Evolutionary conservation across 768 basidiomycete genomes (phyloP), one percentile per base, ranked within the genome.

Genomic region (Lentinula detonsa): DNA sequence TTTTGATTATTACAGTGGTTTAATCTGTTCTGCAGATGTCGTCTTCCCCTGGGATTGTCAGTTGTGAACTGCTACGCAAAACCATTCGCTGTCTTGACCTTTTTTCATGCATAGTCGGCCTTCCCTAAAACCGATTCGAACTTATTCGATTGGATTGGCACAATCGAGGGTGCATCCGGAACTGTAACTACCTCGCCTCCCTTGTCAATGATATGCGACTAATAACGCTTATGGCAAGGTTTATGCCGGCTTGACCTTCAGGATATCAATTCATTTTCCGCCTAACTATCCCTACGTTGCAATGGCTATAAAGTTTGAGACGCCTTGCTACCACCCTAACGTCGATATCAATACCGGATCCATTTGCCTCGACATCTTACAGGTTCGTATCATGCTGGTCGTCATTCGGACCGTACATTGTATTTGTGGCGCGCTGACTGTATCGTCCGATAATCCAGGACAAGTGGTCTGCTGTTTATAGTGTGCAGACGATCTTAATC

Each of bases 381-480:
- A 95, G 81, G 91, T 85, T 61, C 15, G 75, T 70, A 13, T 46
- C 33, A 0, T 4, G 31, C n/a, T 31, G 40, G 16, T 18, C 31
- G 8, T 23, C 15, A 16, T 13, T 1, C 35, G 31, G 35, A 18
- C 13, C 2, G 50, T 65, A 48, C n/a, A 21, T 23, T 33, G n/a
- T 33, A 18, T 6, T 31, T 56, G 40, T 40, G 39, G 37, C 39
- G 55, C 23, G 39, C 16, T 37, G 8, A 39, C 42, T 40, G 23
- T 28, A 33, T 53, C 45, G 21, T 61, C 40, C 39, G 53, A 52
- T 45, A 50, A 35, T 45, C n/a, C 63, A 93, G 90, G 92, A 94
- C 73, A 91, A 94, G 69, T 95, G 93, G 94, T 92, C 91, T 3
- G 93, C 94, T 6, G 89, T 95, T 1, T 93, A 95, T 72, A 92